Conservation (phyloP, 495 filamentous ascomycete genomes). For the Glutinoglossum americanum region DNA sequence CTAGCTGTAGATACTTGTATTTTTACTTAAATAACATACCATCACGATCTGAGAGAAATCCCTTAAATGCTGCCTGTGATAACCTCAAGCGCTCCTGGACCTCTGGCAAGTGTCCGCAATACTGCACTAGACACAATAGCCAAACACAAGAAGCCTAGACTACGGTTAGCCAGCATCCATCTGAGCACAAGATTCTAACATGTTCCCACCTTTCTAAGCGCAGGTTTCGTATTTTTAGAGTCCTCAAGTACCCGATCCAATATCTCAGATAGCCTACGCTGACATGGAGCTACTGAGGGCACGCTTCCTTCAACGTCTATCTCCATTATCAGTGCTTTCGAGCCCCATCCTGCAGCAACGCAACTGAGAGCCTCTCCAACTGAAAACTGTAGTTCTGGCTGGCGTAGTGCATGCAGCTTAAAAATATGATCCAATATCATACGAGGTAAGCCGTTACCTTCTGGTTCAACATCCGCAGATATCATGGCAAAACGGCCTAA, state of each 20-base stretch:
- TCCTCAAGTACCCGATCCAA: conserved; percentile 48
- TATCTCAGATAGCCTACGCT: conserved; percentile 27
- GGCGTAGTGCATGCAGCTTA: conserved; percentile 55
- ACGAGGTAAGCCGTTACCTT: conserved; percentile 24
- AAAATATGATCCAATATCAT: conserved; percentile 32
- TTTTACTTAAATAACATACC: not conserved
- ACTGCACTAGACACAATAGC: conserved; percentile 81
- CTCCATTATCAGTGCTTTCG: conserved; percentile 33
- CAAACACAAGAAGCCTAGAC: conserved; percentile 58
- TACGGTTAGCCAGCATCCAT: not conserved
- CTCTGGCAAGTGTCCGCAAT: conserved; percentile 53
- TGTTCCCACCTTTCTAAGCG: conserved; percentile 37
- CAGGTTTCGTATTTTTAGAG: conserved; percentile 64
- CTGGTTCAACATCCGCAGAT: conserved; percentile 6
- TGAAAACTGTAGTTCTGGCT: conserved; percentile 70
- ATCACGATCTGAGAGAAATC: conserved; percentile 69
- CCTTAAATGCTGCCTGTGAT: conserved; percentile 72
- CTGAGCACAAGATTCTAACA: too few species aligned
- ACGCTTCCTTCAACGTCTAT: conserved; percentile 36
- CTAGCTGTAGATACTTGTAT: not conserved
- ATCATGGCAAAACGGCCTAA: conserved; percentile 42
- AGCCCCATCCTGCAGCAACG: conserved; percentile 60
- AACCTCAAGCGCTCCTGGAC: conserved; percentile 50
- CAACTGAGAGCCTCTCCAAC: conserved; percentile 70
- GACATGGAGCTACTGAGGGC: conserved; percentile 16